Percentiles rank a stretch among this genome's conserved stretches.
These are phyloP conservation scores for Murraya koenigii DNA, from an alignment of 345 rosid species.

Conservation along the genomic window DNA sequence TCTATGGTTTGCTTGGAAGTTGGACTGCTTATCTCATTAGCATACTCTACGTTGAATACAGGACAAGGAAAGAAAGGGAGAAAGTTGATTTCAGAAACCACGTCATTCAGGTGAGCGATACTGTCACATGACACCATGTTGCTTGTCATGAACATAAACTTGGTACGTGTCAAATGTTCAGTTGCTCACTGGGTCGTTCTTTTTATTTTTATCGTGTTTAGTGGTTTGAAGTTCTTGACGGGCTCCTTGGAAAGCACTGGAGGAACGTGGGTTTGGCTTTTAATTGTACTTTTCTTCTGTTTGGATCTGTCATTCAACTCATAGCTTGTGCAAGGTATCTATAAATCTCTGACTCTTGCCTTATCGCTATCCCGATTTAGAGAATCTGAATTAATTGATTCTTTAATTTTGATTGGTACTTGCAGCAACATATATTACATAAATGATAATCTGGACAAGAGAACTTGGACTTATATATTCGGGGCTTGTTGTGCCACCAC, in stretches of 20 bases:
- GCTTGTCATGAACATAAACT: no score
- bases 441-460: constrained; percentile 96
- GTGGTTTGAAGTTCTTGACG: constrained; percentile 99
- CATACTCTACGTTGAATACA: constrained; percentile 88
- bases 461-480: constrained; percentile 99
- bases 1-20: constrained; percentile 89
- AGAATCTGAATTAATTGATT: constrained; percentile 2
- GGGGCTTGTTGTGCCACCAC: constrained; percentile 99
- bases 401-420: background rate
- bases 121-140: background rate
- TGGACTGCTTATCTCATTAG: constrained; percentile 99
- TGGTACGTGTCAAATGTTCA: background rate
- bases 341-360: background rate
- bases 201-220: constrained; percentile 14
- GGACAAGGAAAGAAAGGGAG: constrained; percentile 94
- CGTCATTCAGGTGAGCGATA: constrained; percentile 72
- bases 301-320: constrained; percentile 99
- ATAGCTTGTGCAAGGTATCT: constrained; percentile 97
- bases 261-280: constrained; percentile 99
- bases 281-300: constrained; percentile 97
- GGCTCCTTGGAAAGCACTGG: constrained; percentile 95
- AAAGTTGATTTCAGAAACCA: constrained; percentile 97
- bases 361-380: constrained; percentile 3
- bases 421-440: constrained; percentile 98
- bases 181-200: background rate